A percentile compares a stretch with the other conserved stretches of the same genome.
Evolutionary conservation across 2,329 filamentous ascomycete species (phyloP).

Genomic region (Colletotrichum zoysiae): DNA sequence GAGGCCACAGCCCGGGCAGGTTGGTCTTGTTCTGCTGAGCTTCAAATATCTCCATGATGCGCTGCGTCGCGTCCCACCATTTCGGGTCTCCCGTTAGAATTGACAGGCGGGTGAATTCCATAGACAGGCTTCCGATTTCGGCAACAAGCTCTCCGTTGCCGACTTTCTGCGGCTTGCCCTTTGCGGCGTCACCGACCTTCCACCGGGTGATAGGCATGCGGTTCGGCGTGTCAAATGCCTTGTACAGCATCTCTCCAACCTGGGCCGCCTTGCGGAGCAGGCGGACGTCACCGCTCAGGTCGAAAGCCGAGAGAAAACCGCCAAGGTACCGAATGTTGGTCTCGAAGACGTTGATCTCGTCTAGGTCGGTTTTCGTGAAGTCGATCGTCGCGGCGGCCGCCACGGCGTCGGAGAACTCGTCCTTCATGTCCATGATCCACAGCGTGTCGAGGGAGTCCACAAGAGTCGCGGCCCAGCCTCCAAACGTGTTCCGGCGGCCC

Average conservation of each 20-base stretch:
- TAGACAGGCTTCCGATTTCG: constrained; percentile 74
- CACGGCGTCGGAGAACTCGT: constrained; percentile 68
- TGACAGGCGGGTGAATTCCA: constrained; percentile 80
- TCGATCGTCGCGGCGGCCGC: constrained; percentile 63
- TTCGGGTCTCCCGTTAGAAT: constrained; percentile 78
- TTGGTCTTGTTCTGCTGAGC: constrained; percentile 75
- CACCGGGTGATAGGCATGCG: constrained; percentile 55
- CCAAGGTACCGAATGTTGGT: constrained; percentile 60
- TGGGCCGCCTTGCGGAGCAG: constrained; percentile 59
- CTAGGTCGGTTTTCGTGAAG: constrained; percentile 57
- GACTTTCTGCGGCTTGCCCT: constrained; percentile 44
- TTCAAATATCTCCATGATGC: constrained; percentile 78
- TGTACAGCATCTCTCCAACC: constrained; percentile 61
- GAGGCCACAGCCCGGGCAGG: constrained; percentile 83
- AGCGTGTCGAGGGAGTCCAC: constrained; percentile 72
- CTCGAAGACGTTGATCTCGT: constrained; percentile 58
- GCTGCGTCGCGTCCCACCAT: constrained; percentile 81
- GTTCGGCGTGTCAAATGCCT: constrained; percentile 63
- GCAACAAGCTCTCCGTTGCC: constrained; percentile 60
- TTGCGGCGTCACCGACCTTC: constrained; percentile 46
- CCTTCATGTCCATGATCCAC: constrained; percentile 70
- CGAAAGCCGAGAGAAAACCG: constrained; percentile 62
- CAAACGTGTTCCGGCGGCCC: constrained; percentile 61
- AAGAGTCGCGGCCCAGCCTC: constrained; percentile 69
- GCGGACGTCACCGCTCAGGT: constrained; percentile 56